A percentile compares a stretch with the other conserved stretches of the same genome.
Evolutionary conservation across 495 filamentous ascomycete species (phyloP).

Genomic region (Oidiodendron maius): DNA sequence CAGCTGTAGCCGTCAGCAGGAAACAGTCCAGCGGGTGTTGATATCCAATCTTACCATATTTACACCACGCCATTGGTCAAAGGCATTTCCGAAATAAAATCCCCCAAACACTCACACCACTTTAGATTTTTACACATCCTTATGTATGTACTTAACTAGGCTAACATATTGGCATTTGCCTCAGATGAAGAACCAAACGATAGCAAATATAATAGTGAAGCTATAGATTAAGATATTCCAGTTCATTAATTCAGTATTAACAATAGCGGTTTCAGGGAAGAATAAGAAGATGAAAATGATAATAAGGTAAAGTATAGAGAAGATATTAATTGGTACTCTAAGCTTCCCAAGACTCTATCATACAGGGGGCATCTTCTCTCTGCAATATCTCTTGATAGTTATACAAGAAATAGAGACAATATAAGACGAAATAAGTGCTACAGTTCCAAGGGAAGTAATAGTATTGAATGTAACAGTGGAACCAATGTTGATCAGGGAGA

Average conservation of each 20-base stretch:
- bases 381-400: constrained; percentile 24
- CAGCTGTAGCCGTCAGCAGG: too few species aligned
- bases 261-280: constrained; percentile 30
- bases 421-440: constrained; percentile 38
- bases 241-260: constrained; percentile 35
- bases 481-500: constrained; percentile 57
- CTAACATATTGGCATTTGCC: constrained; percentile 8
- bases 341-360: constrained; percentile 36
- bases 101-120: too few species aligned
- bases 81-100: too few species aligned
- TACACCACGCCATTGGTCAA: too few species aligned
- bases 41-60: too few species aligned
- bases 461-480: constrained; percentile 49
- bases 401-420: constrained; percentile 32
- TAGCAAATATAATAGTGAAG: constrained; percentile 26
- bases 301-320: constrained; percentile 27
- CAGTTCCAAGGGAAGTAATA: constrained; percentile 42
- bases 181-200: constrained; percentile 20
- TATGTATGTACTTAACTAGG: background rate
- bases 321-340: constrained; percentile 28
- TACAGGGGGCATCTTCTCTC: constrained; percentile 32
- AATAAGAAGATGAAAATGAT: constrained; percentile 35
- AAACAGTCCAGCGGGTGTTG: too few species aligned
- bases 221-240: constrained; percentile 42
- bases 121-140: constrained; percentile 2